Conservation (phyloP, 805 yeast genomes). For the Yarrowia yakushimensis region DNA sequence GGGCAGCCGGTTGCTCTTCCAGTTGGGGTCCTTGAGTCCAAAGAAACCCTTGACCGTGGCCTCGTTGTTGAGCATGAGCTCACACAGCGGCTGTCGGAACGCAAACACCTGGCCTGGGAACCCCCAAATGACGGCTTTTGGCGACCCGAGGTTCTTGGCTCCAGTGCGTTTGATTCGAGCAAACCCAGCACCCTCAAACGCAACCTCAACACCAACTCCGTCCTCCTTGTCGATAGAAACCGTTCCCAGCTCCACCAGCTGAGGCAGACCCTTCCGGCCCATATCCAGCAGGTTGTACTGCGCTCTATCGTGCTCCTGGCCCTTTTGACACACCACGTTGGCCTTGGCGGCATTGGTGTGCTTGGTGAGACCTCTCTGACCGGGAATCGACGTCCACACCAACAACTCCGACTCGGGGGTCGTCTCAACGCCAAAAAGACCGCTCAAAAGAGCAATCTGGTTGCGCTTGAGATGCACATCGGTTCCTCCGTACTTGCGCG, state of each 20-base stretch:
- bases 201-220: conserved; percentile 4
- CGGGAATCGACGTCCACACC: conserved; percentile 12
- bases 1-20: background rate
- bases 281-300: background rate
- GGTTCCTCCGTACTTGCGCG: background rate
- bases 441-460: background rate
- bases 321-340: background rate
- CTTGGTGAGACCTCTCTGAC: background rate
- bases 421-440: background rate
- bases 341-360: conserved; percentile 15
- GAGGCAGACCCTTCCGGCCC: background rate
- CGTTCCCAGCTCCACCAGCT: background rate
- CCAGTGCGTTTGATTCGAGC: conserved; percentile 2
- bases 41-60: background rate
- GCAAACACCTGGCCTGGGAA: conserved; percentile 18
- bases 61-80: conserved; percentile 3
- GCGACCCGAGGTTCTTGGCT: background rate
- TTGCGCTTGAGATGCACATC: background rate
- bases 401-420: background rate
- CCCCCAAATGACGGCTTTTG: conserved; percentile 7
- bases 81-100: conserved; percentile 20
- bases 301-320: background rate
- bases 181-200: conserved; percentile 9
- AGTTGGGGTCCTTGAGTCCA: conserved; percentile 7
- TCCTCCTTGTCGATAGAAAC: background rate